phyloP scores from a whole-genome alignment of 192 early-diverging fungal species.

The Powellomyces hirtus region DNA sequence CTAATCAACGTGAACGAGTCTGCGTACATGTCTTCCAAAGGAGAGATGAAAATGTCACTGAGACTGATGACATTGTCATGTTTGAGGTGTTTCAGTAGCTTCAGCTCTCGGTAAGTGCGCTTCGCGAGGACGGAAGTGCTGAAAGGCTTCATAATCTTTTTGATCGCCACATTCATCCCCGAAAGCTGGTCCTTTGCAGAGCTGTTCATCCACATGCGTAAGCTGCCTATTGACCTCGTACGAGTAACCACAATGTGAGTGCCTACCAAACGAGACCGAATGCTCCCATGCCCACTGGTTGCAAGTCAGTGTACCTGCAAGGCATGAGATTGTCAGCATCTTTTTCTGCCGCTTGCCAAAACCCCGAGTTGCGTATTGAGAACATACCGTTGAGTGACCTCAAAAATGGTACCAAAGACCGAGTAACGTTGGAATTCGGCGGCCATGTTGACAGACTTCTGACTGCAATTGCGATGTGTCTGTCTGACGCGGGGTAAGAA shows the following conservation, averaged over 20 bases:
- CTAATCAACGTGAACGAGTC: neutral
- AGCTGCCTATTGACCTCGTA: neutral
- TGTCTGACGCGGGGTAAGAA: no score
- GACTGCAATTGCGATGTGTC: no score
- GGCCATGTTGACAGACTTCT: no score
- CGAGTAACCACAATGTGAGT: neutral
- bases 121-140: slow-evolving; percentile 89
- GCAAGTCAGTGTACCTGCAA: slow-evolving; percentile 85
- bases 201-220: slow-evolving; percentile 38
- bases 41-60: slow-evolving; percentile 91
- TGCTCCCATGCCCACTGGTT: slow-evolving; percentile 95
- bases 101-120: slow-evolving; percentile 92
- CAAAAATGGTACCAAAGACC: slow-evolving; percentile 40
- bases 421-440: slow-evolving; percentile 36
- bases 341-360: neutral
- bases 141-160: slow-evolving; percentile 97
- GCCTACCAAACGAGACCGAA: slow-evolving; percentile 95
- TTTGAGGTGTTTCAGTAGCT: slow-evolving; percentile 86
- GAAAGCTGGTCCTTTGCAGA: slow-evolving; percentile 89
- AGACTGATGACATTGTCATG: slow-evolving; percentile 96
- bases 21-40: slow-evolving; percentile 83
- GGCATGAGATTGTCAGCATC: no score
- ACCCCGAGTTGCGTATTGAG: neutral
- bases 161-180: slow-evolving; percentile 82
- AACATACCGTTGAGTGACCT: slow-evolving; percentile 34